These are phyloP conservation scores for Cladorrhinum sp. DNA, from an alignment of 2,329 filamentous ascomycete species.

Conservation along the genomic window DNA sequence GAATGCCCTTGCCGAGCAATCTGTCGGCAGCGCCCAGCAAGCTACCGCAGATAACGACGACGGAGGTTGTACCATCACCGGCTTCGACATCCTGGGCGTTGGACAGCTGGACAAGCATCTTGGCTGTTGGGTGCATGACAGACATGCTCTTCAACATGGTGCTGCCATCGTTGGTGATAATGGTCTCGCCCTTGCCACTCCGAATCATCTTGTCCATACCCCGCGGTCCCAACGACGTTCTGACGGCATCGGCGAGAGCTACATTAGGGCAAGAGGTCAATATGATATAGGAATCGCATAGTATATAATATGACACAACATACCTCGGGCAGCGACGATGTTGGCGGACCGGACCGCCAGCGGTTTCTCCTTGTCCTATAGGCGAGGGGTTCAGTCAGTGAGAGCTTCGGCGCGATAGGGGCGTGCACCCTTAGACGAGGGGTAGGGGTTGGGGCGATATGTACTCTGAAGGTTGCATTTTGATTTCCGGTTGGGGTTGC, in stretches of 20 bases:
- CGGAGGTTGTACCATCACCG: slow-evolving; percentile 95
- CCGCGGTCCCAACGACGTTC: slow-evolving; percentile 91
- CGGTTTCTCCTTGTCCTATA: slow-evolving; percentile 91
- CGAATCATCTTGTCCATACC: slow-evolving; percentile 99
- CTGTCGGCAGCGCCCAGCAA: slow-evolving; percentile 90
- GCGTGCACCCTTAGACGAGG: neutral
- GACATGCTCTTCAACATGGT: slow-evolving; percentile 99
- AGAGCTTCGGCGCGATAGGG: slow-evolving; percentile 35
- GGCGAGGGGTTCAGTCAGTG: slow-evolving; percentile 20
- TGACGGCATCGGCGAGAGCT: slow-evolving; percentile 97
- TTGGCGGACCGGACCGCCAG: slow-evolving; percentile 94
- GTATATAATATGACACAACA: slow-evolving; percentile 22
- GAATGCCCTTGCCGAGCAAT: slow-evolving; percentile 87
- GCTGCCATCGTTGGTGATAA: slow-evolving; percentile 99
- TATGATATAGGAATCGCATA: neutral
- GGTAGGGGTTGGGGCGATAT: slow-evolving; percentile 25
- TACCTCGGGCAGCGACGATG: slow-evolving; percentile 95
- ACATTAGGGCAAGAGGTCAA: slow-evolving; percentile 10
- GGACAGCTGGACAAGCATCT: slow-evolving; percentile 97
- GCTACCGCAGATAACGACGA: slow-evolving; percentile 96
- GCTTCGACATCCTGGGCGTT: slow-evolving; percentile 98
- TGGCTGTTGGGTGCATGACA: slow-evolving; percentile 98
- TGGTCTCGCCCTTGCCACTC: slow-evolving; percentile 92
- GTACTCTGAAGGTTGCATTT: slow-evolving; percentile 58
- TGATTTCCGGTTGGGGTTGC: slow-evolving; percentile 43